Conservation (phyloP, 352 stramenopile species). For the Phytophthora cryptogea region DNA sequence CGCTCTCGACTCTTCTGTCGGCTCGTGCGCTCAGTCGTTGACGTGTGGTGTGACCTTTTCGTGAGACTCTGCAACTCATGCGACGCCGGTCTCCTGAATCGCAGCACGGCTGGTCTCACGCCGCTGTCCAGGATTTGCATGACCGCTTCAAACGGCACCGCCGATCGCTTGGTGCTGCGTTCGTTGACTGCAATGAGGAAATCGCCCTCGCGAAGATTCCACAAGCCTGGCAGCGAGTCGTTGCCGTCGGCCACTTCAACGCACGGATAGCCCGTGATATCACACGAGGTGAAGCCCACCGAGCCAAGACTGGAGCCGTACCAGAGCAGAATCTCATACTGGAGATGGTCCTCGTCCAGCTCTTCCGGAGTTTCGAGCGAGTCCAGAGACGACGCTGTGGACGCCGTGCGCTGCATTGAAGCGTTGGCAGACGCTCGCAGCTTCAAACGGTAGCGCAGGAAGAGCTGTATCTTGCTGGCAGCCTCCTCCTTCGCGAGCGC, state of each 20-base stretch:
- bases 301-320: conserved; percentile 56
- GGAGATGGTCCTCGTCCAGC: conserved; percentile 43
- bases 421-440: conserved; percentile 20
- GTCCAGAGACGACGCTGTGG: conserved; percentile 31
- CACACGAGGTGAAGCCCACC: conserved; percentile 48
- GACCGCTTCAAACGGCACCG: conserved; percentile 50
- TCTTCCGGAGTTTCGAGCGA: conserved; percentile 33
- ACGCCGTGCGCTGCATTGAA: conserved; percentile 33
- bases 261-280: conserved; percentile 56
- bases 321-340: conserved; percentile 70
- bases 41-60: conserved; percentile 18
- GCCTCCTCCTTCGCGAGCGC: conserved; percentile 35
- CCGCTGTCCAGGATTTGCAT: conserved; percentile 64
- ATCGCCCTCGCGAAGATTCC: conserved; percentile 62
- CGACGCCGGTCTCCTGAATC: conserved; percentile 54
- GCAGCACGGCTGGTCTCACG: conserved; percentile 62
- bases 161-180: conserved; percentile 39
- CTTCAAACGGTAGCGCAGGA: conserved; percentile 36
- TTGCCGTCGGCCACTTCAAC: conserved; percentile 62
- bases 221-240: conserved; percentile 67
- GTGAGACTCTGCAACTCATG: conserved; percentile 49
- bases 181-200: conserved; percentile 69
- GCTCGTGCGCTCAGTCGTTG: conserved; percentile 15
- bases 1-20: conserved; percentile 51
- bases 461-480: conserved; percentile 42